Conservation (phyloP, 2,329 filamentous ascomycete genomes). For the Didymella exigua region DNA sequence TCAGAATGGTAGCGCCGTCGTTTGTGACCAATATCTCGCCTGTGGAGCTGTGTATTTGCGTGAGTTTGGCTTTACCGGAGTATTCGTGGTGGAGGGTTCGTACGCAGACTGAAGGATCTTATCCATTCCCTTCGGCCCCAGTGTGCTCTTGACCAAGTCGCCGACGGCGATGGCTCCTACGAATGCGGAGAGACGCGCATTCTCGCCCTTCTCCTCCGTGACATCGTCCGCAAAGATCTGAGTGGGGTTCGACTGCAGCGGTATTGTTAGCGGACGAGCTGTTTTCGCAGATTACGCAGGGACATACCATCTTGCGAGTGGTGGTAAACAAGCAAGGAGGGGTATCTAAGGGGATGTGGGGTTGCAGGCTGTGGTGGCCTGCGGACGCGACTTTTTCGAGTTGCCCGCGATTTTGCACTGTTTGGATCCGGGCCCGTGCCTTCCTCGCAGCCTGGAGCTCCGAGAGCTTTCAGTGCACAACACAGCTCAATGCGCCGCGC, state of each 20-base stretch:
- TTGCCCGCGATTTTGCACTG: slow-evolving; percentile 28
- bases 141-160: slow-evolving; percentile 94
- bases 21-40: slow-evolving; percentile 98
- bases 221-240: slow-evolving; percentile 98
- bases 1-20: slow-evolving; percentile 97
- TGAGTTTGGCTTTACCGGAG: slow-evolving; percentile 27
- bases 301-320: slow-evolving; percentile 40
- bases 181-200: slow-evolving; percentile 97
- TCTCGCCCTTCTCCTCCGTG: slow-evolving; percentile 97
- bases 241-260: slow-evolving; percentile 71
- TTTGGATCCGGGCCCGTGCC: slow-evolving; percentile 21
- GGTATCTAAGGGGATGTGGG: slow-evolving; percentile 40
- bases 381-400: slow-evolving; percentile 46
- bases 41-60: slow-evolving; percentile 69
- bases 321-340: slow-evolving; percentile 33
- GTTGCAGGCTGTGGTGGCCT: slow-evolving; percentile 38
- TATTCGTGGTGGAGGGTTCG: slow-evolving; percentile 46
- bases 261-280: slow-evolving; percentile 17
- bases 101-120: slow-evolving; percentile 96
- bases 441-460: slow-evolving; percentile 25
- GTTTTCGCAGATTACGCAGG: not conserved
- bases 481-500: not conserved
- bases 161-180: slow-evolving; percentile 98
- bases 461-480: slow-evolving; percentile 3
- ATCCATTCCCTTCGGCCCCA: slow-evolving; percentile 98